Base-by-base conservation (phyloP, 345 rosid genomes). In the Crucihimalaya himalaica region DNA sequence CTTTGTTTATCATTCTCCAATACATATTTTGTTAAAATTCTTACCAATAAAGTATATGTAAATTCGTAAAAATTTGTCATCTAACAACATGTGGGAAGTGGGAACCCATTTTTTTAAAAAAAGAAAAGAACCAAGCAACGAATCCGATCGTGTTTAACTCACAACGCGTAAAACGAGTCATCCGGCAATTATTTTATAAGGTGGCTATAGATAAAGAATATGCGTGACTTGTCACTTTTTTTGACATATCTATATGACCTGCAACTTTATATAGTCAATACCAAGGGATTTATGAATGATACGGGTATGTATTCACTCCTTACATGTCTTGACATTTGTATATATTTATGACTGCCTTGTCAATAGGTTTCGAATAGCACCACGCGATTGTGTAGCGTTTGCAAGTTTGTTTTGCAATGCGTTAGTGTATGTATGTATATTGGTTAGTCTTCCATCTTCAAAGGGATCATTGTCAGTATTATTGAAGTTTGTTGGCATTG, bases 71-170 rank as follows among this genome's bases (percentile, higher is more conserved):
- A 62, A 62, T 8, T 8, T 1, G 58, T 12, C 63, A 21, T 31
- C 9, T 42, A 51, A 52, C 14, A 37, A 37, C 54, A 35, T 35
- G 39, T 35, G 39, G 1, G 32, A 40, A 53, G 53, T 72, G 76
- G 19, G 76, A 72, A 31, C 12, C 18, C 21, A 53, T 16, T 61
- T 46, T 2, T n/a, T n/a, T 2, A 23, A 3, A 37, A 61, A 71
- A 11, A 3, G 5, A 40, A 35, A 62, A 28, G 16, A 23, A 42
- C 6, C 7, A 40, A 53, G 10, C n/a, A 20, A 70, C 25, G 50
- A 58, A 74, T 40, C 62, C 27, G 25, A 48, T n/a, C 54, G 21
- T 66, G 67, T 39, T 52, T 43, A 73, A 46, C 60, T 23, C 31
- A 35, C 13, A 43, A 37, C 23, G 66, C 39, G 66, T 25, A 35